Evolutionary conservation across 441 rosid genomes (phyloP), one percentile per base, ranked within the genome.

Genomic region (Adansonia madagascariensis): DNA sequence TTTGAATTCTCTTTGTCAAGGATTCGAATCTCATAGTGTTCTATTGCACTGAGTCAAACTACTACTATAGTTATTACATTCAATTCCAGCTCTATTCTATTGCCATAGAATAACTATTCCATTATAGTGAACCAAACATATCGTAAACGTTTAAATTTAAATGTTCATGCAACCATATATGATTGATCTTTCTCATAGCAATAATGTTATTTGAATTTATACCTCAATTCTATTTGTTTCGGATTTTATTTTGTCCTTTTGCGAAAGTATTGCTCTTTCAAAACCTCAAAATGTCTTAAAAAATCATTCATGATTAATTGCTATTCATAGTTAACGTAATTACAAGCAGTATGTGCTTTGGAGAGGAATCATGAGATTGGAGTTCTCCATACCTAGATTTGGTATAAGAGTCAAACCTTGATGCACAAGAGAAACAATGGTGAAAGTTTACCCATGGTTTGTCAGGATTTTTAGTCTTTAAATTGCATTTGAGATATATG

Each of bases 221-320:
- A 41, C 47, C 17, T 11, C 15, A 35, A 4, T 35, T 35, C 41
- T 35, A 35, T 71, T 66, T 66, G 63, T 35, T 8, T 55, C 35
- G 75, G 46, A 53, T 49, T 35, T 71, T 15, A 17, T 66, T 43
- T 43, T 17, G 71, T 43, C 71, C 52, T 66, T 65, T 43, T 43
- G 7, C 11, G 47, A 46, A 65, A n/a, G 71, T 15, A 65, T 57
- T 39, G 27, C 52, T 17, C 14, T 11, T 46, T n/a, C 24, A 18
- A 49, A 69, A 12, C 41, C 18, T 22, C 4, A 46, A 46, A 67
- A 67, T 46, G 56, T 67, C 39, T 49, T 22, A 6, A 46, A 46
- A 46, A 47, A 68, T 47, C 12, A 5, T n/a, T 68, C 18, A 47
- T 5, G 9, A 6, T 47, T 11, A 6, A 69, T 69, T 69, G 47